Base-by-base conservation (phyloP, 2,329 filamentous ascomycete species). In the Beauveria rudraprayagi region DNA sequence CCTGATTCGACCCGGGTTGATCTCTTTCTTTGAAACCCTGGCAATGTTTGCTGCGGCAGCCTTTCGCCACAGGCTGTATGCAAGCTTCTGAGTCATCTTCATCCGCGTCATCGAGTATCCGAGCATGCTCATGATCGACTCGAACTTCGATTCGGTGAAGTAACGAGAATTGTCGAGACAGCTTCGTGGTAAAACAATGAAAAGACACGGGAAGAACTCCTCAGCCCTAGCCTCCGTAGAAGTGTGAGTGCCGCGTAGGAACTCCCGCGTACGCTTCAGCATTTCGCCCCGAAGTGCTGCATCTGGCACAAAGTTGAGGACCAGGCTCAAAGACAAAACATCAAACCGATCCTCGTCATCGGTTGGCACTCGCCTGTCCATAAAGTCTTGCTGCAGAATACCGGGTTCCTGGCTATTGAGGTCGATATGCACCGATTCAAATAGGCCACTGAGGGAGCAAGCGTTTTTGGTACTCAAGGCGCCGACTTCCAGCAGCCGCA, bases 111-210 rank as follows among this genome's bases (percentile, higher is more conserved):
- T 74, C 14, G 73, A 73, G 71, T 92, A 97, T 1, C 93, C 92
- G 43, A 99, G 74, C 53, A 82, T 83, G 3, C 73, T 72, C 90
- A 97, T 91, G 63, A 99, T 90, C 4, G 80, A 79, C 8, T 82
- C 73, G 24, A 99, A 74, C 56, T 84, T 82, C 19, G 78, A 72
- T 64, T 92, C 86, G 60, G 91, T 87, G 70, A 96, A 83, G 71
- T 99, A 99, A 56, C 94, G 84, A 17, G 92, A 97, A 71, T 99
- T 99, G 24, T 83, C 82, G 55, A 97, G 81, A 69, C 94, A 99
- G 22, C 93, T 89, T 37, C 90, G 85, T 2, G 94, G 94, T 2
- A 99, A 77, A 10, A 99, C 94, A 34, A 99, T 77, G 72, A 99
- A 99, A 9, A 99, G 76, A 47, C 83, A 85, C 1, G 90, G 90